Conservation (phyloP, 2,329 filamentous ascomycete species). For the Microsporum canis region DNA sequence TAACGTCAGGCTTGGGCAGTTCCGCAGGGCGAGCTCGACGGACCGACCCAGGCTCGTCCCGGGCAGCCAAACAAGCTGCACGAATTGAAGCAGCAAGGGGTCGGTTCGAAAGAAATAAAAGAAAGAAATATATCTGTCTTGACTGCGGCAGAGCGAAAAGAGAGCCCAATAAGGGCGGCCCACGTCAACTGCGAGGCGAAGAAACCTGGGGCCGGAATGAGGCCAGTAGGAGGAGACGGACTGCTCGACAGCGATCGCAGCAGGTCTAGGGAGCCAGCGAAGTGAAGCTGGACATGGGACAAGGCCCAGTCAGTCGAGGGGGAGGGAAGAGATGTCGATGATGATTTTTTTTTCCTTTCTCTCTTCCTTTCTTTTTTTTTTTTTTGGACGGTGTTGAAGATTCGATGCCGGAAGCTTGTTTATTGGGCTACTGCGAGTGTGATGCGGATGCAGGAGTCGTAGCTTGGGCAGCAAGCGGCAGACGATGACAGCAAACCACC, state of each 20-base stretch:
- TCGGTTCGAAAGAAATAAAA: slow-evolving; percentile 1
- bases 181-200: slow-evolving; percentile 12
- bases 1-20: slow-evolving; percentile 3
- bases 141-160: slow-evolving; percentile 4
- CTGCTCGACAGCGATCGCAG: slow-evolving; percentile 6
- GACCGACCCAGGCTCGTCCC: slow-evolving; percentile 10
- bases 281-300: slow-evolving; percentile 3
- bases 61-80: slow-evolving; percentile 5
- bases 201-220: background rate
- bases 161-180: slow-evolving; percentile 14
- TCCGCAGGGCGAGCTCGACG: slow-evolving; percentile 4
- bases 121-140: background rate
- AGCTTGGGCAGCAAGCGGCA: slow-evolving; percentile 2
- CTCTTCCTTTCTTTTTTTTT: background rate
- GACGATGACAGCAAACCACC: background rate
- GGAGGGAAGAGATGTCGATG: no score
- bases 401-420: slow-evolving; percentile 1
- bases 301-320: background rate
- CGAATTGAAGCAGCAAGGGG: slow-evolving; percentile 7
- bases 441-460: background rate
- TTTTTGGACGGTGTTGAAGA: background rate
- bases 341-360: no score
- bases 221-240: slow-evolving; percentile 6
- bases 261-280: slow-evolving; percentile 8
- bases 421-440: slow-evolving; percentile 2